Base-by-base conservation (phyloP, 371 early-diverging fungal genomes). In the Amoeboaphelidium occidentale region DNA sequence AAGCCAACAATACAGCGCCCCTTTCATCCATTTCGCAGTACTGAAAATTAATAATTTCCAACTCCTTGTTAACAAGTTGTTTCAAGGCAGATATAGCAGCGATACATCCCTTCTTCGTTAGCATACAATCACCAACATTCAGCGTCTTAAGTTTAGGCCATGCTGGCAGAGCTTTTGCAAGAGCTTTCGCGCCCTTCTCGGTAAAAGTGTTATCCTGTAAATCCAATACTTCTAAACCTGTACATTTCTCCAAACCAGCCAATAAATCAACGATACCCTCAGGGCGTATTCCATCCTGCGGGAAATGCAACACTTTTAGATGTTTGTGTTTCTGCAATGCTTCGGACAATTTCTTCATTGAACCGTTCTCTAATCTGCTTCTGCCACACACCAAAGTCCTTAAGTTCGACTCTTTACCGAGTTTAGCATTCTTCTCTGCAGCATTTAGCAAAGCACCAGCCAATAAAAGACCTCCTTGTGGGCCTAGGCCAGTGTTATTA, bases 161-260 rank as follows among this genome's bases (percentile, higher is more conserved):
- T 25, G 62, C 56, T 6, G 72, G 63, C 41, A 96, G 60, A 3
- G 79, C 81, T 10, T 61, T 55, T 4, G 90, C 84, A 45, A 93
- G 67, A 1, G 88, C 88, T 20, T 56, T 53, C 28, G 84, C 75
- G 12, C 93, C 96, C 4, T 32, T 41, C 23, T 43, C 17, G 1
- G 89, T 89, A 47, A 96, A 90, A 0, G 93, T 92, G 64, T 96
- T 96, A 61, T 96, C 96, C 62, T 94, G 91, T 46, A 96, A 63
- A 64, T 96, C 90, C 39, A 96, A 62, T 48, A 73, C 67, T 47
- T 74, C 68, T 45, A 96, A 60, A 21, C 65, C 55, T 24, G 65
- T 63, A 65, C 84, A 84, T n/a, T 60, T 48, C 17, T 70, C 58
- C 12, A 92, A 61, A 10, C 82, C 81, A n/a, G 58, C 58, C 23